phyloP scores from a whole-genome alignment of 2,329 filamentous ascomycete species.

The Fusarium anguioides region DNA sequence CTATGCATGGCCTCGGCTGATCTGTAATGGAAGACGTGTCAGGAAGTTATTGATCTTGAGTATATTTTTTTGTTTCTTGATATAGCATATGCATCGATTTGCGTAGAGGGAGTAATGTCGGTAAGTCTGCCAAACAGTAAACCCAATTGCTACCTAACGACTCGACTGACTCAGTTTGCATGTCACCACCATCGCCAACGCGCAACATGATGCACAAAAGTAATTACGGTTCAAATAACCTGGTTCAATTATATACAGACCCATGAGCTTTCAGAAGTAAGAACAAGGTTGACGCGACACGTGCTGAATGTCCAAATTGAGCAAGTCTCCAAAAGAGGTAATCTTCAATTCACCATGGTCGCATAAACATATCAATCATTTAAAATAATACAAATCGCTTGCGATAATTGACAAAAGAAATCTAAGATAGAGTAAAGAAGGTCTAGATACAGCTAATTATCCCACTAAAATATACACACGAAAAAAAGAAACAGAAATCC shows the following conservation, averaged over 20 bases:
- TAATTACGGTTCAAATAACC: neutral
- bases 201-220: no score
- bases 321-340: no score
- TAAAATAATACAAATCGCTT: neutral
- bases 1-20: neutral
- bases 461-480: neutral
- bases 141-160: no score
- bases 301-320: neutral
- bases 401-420: conserved; percentile 17
- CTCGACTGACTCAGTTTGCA: no score
- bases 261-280: neutral
- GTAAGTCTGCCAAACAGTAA: no score
- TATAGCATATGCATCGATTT: no score
- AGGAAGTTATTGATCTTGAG: no score
- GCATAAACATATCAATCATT: accelerated
- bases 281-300: neutral
- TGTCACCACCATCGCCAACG: no score
- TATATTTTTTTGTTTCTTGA: no score
- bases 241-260: neutral
- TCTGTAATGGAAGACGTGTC: no score
- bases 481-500: conserved; percentile 4
- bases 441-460: conserved; percentile 8
- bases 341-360: neutral
- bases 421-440: conserved; percentile 6
- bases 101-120: no score